Percentiles rank a stretch among this genome's conserved stretches.
These are phyloP conservation scores for Paxillus involutus DNA, from an alignment of 768 basidiomycete species.

Conservation along the genomic window DNA sequence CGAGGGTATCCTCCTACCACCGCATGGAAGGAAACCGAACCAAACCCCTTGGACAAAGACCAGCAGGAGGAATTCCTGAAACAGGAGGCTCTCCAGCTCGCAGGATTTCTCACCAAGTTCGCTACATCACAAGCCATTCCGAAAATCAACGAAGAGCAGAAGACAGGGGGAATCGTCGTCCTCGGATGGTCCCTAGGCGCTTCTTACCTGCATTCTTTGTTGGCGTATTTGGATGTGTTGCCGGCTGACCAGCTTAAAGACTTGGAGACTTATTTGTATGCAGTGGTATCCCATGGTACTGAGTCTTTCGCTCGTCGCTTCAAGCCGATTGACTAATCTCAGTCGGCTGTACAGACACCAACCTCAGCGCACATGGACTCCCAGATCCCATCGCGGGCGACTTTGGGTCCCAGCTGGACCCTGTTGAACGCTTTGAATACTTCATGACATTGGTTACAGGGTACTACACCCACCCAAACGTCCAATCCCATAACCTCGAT, in stretches of 20 bases:
- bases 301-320: neutral
- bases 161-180: conserved; percentile 5
- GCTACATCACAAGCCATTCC: conserved; percentile 4
- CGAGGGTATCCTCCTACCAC: too few species aligned
- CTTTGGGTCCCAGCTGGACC: neutral
- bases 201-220: neutral
- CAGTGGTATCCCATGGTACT: conserved; percentile 7
- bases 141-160: neutral
- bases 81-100: too few species aligned
- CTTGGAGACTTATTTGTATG: conserved; percentile 2
- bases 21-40: too few species aligned
- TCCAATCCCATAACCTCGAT: neutral
- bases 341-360: neutral
- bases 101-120: neutral
- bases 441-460: conserved; percentile 1
- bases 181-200: conserved; percentile 10
- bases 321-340: neutral
- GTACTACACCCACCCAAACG: neutral
- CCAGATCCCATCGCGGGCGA: neutral
- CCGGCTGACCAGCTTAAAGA: neutral
- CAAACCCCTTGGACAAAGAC: too few species aligned
- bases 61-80: too few species aligned
- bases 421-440: neutral
- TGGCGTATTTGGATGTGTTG: conserved; percentile 7
- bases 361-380: neutral